A percentile compares a stretch with the other conserved stretches of the same genome.
Conservation (phyloP, 1,284 basidiomycete species). For the Fomitopsis betulina region DNA sequence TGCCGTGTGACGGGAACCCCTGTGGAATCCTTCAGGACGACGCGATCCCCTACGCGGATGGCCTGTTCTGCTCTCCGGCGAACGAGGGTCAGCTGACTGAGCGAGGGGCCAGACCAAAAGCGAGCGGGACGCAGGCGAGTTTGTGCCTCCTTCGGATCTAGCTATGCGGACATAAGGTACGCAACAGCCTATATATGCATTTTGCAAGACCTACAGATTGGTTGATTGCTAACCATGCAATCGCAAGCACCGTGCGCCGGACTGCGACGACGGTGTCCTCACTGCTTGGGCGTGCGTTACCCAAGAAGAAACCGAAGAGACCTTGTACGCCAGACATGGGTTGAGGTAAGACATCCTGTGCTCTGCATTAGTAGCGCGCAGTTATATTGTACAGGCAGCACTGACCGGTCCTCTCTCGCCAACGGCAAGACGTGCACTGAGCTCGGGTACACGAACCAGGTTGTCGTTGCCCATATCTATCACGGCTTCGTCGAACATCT, state of each 20-base stretch:
- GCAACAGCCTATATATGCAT: not conserved
- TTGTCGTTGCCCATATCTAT: conserved; percentile 55
- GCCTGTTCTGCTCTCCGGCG: conserved; percentile 57
- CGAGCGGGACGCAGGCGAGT: conserved; percentile 61
- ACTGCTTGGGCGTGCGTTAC: conserved; percentile 37
- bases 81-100: conserved; percentile 64
- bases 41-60: conserved; percentile 66
- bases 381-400: conserved; percentile 5
- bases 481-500: conserved; percentile 86
- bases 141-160: conserved; percentile 51
- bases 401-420: conserved; percentile 69
- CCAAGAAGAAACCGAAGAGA: conserved; percentile 42
- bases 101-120: conserved; percentile 70
- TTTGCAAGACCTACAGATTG: conserved; percentile 57
- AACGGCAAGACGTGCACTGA: conserved; percentile 64
- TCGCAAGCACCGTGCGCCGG: conserved; percentile 73
- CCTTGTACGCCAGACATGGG: conserved; percentile 40
- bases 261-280: conserved; percentile 70
- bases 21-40: conserved; percentile 44
- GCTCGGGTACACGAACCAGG: conserved; percentile 69
- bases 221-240: conserved; percentile 88
- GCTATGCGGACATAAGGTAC: conserved; percentile 35
- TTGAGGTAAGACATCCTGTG: conserved; percentile 63
- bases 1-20: conserved; percentile 52
- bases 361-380: not conserved